Percentiles rank a stretch among this genome's conserved stretches.
These are phyloP conservation scores for Oidiodendron maius DNA, from an alignment of 495 filamentous ascomycete genomes.

Conservation along the genomic window DNA sequence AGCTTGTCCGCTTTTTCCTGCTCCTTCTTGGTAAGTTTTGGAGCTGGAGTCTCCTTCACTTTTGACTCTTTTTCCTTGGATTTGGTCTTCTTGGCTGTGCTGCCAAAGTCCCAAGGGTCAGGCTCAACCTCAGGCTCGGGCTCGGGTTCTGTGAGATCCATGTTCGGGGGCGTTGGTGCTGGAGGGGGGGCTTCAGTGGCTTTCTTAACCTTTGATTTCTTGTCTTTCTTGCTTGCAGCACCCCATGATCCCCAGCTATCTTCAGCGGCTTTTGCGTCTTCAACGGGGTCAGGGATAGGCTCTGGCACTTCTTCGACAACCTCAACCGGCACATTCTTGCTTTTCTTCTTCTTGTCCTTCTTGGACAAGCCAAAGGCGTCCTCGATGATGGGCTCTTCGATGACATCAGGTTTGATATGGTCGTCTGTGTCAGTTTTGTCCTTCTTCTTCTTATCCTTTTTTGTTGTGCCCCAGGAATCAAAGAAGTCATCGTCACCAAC, in stretches of 20 bases:
- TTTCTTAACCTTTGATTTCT: constrained; percentile 28
- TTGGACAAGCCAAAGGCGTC: constrained; percentile 34
- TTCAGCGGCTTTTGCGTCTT: constrained; percentile 34
- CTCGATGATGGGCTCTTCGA: constrained; percentile 38
- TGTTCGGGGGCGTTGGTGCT: constrained; percentile 33
- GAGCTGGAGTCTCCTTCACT: constrained; percentile 8
- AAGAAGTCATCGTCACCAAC: constrained; percentile 28
- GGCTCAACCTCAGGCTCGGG: constrained; percentile 1
- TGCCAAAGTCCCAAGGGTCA: constrained; percentile 16
- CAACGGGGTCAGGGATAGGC: constrained; percentile 32
- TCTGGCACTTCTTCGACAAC: constrained; percentile 26
- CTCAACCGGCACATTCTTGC: constrained; percentile 34
- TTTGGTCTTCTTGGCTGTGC: constrained; percentile 13
- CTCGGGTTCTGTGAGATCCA: constrained; percentile 29
- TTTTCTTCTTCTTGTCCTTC: constrained; percentile 37
- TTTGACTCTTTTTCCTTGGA: constrained; percentile 17
- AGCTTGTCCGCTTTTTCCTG: constrained; percentile 16
- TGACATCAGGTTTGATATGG: constrained; percentile 35
- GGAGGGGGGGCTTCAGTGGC: constrained; percentile 23
- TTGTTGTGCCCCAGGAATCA: constrained; percentile 30
- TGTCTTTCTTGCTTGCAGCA: constrained; percentile 32
- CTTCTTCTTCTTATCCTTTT: constrained; percentile 28
- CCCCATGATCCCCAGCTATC: constrained; percentile 32
- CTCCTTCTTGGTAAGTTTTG: constrained; percentile 18
- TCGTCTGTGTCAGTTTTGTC: constrained; percentile 24